Percentiles rank a stretch among this genome's conserved stretches.
Conservation (phyloP, 345 rosid species). For the Eucalyptus erythrocorys region DNA sequence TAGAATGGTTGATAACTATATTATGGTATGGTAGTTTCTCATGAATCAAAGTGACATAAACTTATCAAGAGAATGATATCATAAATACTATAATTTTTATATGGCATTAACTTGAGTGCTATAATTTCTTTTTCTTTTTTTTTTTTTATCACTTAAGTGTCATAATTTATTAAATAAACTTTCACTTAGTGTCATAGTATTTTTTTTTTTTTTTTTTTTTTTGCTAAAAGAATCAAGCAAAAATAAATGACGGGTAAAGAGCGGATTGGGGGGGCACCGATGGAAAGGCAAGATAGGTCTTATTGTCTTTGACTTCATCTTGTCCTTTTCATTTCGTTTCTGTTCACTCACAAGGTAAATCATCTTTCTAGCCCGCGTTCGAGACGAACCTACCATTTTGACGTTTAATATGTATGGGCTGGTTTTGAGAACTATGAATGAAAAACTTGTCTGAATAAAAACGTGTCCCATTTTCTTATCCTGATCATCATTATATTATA, state of each 20-base stretch:
- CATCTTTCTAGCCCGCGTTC: background rate
- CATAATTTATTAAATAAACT: too few species aligned
- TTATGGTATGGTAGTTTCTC: background rate
- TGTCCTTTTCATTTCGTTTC: background rate
- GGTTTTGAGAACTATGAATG: background rate
- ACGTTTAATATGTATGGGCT: background rate
- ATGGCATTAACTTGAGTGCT: background rate
- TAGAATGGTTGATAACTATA: too few species aligned
- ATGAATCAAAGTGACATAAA: background rate
- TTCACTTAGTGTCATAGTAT: too few species aligned
- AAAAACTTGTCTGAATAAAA: background rate
- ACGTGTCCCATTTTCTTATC: background rate
- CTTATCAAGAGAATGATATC: accelerated
- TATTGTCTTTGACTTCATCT: background rate
- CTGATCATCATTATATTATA: background rate
- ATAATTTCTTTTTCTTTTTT: background rate
- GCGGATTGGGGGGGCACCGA: background rate
- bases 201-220: too few species aligned
- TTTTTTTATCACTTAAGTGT: background rate
- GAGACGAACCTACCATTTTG: background rate
- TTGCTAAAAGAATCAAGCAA: too few species aligned
- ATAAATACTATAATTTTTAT: background rate
- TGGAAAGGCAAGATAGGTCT: background rate
- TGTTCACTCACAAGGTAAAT: background rate
- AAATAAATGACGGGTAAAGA: too few species aligned